Evolutionary conservation across 805 yeast species (phyloP).

Genomic region (Myxozyma vanderwaltii): DNA sequence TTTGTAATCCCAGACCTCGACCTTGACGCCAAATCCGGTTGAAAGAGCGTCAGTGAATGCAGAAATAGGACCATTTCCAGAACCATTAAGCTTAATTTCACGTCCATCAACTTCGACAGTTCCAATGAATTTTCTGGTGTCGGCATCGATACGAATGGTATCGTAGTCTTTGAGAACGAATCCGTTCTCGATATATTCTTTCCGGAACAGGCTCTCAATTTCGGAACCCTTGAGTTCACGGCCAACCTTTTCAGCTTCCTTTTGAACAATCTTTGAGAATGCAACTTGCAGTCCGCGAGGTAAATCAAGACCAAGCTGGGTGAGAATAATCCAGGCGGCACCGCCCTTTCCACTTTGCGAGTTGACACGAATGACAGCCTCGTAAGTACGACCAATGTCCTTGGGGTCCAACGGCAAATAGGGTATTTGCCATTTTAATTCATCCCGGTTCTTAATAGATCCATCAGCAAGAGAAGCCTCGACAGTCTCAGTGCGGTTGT

Average conservation of each 20-base stretch:
- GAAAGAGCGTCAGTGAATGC: conserved; percentile 67
- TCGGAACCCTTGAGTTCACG: conserved; percentile 69
- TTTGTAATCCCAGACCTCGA: conserved; percentile 69
- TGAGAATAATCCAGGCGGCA: conserved; percentile 81
- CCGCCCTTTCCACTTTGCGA: conserved; percentile 91
- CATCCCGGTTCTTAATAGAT: conserved; percentile 37
- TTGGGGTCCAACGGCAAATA: conserved; percentile 82
- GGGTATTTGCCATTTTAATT: conserved; percentile 67
- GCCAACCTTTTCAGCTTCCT: conserved; percentile 67
- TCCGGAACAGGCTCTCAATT: conserved; percentile 64
- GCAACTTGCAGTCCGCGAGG: conserved; percentile 81
- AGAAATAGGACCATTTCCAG: conserved; percentile 83
- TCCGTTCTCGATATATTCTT: conserved; percentile 49
- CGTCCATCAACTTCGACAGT: conserved; percentile 53
- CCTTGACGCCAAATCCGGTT: conserved; percentile 49
- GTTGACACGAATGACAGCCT: conserved; percentile 86
- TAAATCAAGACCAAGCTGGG: conserved; percentile 73
- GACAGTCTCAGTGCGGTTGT: conserved; percentile 47
- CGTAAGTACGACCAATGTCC: conserved; percentile 86
- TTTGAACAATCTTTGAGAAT: conserved; percentile 71
- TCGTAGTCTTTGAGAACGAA: conserved; percentile 52
- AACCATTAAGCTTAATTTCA: conserved; percentile 52
- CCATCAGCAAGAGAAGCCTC: conserved; percentile 16
- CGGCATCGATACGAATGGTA: conserved; percentile 49
- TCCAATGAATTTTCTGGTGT: conserved; percentile 51